Evolutionary conservation across 2,329 filamentous ascomycete species (phyloP).

Genomic region (Elsinoe arachidis): DNA sequence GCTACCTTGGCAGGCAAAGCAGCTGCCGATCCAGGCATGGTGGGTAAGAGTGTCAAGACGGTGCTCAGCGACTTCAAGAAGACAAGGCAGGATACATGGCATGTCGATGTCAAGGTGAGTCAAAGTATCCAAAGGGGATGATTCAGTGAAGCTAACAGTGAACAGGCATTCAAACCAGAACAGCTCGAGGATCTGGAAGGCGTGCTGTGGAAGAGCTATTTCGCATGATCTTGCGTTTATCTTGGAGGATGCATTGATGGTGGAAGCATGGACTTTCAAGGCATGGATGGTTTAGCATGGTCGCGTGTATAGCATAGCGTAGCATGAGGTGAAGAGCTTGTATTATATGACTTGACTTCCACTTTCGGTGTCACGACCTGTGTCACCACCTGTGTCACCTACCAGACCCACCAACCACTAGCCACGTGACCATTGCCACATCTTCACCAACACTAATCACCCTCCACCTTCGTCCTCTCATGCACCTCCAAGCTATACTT

Average conservation of each 20-base stretch:
- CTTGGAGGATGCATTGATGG: neutral
- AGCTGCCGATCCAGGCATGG: conserved; percentile 79
- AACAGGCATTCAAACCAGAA: conserved; percentile 71
- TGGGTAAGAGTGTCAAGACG: conserved; percentile 90
- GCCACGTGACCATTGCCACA: too few relatives aligned
- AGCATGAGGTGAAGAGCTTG: neutral
- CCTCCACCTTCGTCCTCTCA: neutral
- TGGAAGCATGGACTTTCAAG: neutral
- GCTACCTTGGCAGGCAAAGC: conserved; percentile 77
- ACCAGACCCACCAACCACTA: too few relatives aligned
- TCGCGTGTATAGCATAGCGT: neutral
- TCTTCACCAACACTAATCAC: too few relatives aligned
- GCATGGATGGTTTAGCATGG: neutral
- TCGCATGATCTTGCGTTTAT: conserved; percentile 51
- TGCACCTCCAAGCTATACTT: neutral
- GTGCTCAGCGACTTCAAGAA: conserved; percentile 98
- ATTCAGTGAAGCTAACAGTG: conserved; percentile 11
- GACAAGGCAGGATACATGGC: conserved; percentile 97
- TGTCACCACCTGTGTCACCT: too few relatives aligned
- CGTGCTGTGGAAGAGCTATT: conserved; percentile 99
- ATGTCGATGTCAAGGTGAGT: conserved; percentile 90
- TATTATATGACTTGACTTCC: neutral
- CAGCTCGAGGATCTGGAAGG: conserved; percentile 93
- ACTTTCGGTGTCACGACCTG: too few relatives aligned
- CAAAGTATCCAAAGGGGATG: neutral